Base-by-base conservation (phyloP, 108 stramenopile species). In the Cyclotella kingstonii region DNA sequence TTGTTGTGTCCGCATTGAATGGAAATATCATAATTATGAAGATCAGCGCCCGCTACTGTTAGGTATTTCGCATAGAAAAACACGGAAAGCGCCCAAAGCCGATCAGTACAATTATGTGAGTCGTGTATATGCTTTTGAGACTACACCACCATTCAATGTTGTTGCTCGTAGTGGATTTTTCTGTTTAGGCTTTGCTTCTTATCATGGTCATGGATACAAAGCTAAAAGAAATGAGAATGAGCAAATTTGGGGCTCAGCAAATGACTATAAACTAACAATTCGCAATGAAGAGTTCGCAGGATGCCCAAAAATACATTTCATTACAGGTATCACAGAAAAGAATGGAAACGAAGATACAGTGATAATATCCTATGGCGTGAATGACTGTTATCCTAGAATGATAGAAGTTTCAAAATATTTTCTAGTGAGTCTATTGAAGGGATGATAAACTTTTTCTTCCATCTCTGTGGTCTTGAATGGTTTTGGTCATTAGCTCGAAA, bases 341-440 rank as follows among this genome's bases (percentile, higher is more conserved):
- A 34, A 60, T 10, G 66, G 66, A 18, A 71, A 73, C 42, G 31
- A 40, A 1, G 71, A 78, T 18, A 73, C 53, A 18, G 68, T 66
- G 48, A 66, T 78, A n/a, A 21, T 78, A 26, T 61, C 66, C 1
- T 78, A 78, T 46, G 77, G 77, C 4, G 66, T 78, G 11, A 78
- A 78, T 30, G 77, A 78, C 48, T 78, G 77, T 28, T 78, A 78
- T 41, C 77, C 77, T 17, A 59, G 71, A 35, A 78, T 78, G 77
- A 31, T 78, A 10, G 68, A 64, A 44, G 53, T 78, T 11, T 23
- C 63, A 15, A 77, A 72, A 39, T 34, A 61, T 25, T 75, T 75
- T 48, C 58, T 75, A 12, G 46, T 75, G 39, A 53, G 53, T 25
- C 66, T 75, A 54, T 38, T 75, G 53, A 60, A 45, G 40, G 52